phyloP scores from a whole-genome alignment of 768 basidiomycete species.

The Ramaria sp. region DNA sequence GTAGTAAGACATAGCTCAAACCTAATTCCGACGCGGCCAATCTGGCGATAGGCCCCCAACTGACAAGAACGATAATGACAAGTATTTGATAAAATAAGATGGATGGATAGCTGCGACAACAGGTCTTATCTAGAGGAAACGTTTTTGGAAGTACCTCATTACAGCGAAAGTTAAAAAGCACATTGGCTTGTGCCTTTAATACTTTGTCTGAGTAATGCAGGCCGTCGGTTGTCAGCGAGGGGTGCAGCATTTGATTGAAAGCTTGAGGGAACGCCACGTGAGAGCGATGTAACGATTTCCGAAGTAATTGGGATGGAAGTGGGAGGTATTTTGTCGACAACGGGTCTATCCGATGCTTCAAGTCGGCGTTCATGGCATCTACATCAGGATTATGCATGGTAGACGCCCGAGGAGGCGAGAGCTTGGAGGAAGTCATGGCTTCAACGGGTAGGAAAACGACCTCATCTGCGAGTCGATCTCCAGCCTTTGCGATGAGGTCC shows the following conservation, averaged over 20 bases:
- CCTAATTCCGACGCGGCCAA: slow-evolving; percentile 23
- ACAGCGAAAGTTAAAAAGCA: slow-evolving; percentile 73
- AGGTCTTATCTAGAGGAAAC: slow-evolving; percentile 66
- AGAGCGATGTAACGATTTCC: slow-evolving; percentile 9
- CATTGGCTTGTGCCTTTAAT: slow-evolving; percentile 58
- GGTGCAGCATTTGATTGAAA: slow-evolving; percentile 72
- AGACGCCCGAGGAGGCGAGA: slow-evolving; percentile 49
- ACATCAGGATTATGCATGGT: slow-evolving; percentile 73
- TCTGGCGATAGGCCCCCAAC: slow-evolving; percentile 41
- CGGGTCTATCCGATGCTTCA: slow-evolving; percentile 54
- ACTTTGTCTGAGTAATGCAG: slow-evolving; percentile 65
- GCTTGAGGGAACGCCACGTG: slow-evolving; percentile 43
- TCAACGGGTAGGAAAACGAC: slow-evolving; percentile 74
- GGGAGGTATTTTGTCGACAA: slow-evolving; percentile 10
- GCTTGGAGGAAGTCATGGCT: slow-evolving; percentile 52
- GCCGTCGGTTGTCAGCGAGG: slow-evolving; percentile 72
- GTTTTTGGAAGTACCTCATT: slow-evolving; percentile 56
- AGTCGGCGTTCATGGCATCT: slow-evolving; percentile 85
- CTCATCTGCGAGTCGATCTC: slow-evolving; percentile 47
- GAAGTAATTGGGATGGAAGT: background rate
- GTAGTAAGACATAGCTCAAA: slow-evolving; percentile 10
- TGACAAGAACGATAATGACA: slow-evolving; percentile 34
- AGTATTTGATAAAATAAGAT: slow-evolving; percentile 47
- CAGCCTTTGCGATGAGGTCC: slow-evolving; percentile 29
- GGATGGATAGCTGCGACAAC: slow-evolving; percentile 68